Base-by-base conservation (phyloP, 352 stramenopile species). In the Phytophthora uliginosa region DNA sequence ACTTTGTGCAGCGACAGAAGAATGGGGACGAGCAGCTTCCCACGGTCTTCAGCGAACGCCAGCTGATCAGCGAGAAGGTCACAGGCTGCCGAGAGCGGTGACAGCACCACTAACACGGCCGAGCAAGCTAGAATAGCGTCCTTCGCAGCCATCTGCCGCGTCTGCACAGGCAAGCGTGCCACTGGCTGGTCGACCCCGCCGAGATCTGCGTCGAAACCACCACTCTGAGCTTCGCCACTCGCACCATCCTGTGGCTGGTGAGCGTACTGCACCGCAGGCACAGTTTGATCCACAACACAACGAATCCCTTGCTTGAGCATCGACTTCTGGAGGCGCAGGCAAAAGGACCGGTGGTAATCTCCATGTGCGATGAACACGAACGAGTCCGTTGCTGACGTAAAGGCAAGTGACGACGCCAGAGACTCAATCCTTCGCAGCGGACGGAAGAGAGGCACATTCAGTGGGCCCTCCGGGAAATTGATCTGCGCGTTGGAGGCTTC, bases 321-420 rank as follows among this genome's bases (percentile, higher is more conserved):
- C 31, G 85, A 65, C n/a, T 80, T 84, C n/a, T 85, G 78, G 1
- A 96, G 63, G 15, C 75, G 77, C 60, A 82, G 61, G 24, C 84
- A 93, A 64, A 96, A 95, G 4, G 79, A 74, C 40, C 74, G 64
- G 51, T 96, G 88, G 59, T 81, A 93, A 71, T 95, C 88, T 17
- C 86, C 88, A 47, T 95, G 87, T 0, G 81, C 81, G 40, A 96
- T 90, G 50, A 93, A 95, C 22, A 96, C 83, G 56, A 88, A 93
- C 22, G 82, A 74, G 58, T 78, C 69, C 1, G 69, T 63, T 17
- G 59, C 34, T 8, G 66, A 61, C 2, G 73, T 68, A 18, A 71
- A 77, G 13, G 69, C 57, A 24, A 79, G 40, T 7, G 73, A 76
- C 13, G 73, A 74, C 12, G 69, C 61, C 8, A 77, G 36, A 18